phyloP scores from a whole-genome alignment of 1,284 basidiomycete genomes.

The Gomphus bonarii region DNA sequence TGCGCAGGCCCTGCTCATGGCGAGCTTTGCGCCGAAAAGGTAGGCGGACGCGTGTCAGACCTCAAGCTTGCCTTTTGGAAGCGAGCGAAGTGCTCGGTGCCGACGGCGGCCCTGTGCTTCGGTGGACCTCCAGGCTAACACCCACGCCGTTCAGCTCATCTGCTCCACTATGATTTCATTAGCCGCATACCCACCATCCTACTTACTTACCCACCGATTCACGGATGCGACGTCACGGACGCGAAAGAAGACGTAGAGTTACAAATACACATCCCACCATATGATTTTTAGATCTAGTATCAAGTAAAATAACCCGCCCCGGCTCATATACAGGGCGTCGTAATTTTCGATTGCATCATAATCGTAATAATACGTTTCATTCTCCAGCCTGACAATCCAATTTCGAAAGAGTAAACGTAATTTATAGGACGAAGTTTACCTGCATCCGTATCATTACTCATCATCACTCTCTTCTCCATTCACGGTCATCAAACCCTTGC shows the following conservation, averaged over 20 bases:
- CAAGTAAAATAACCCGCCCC: not conserved
- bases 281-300: not conserved
- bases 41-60: slow-evolving; percentile 11
- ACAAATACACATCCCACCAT: not conserved
- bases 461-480: slow-evolving; percentile 15
- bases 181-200: not conserved
- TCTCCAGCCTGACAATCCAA: not conserved
- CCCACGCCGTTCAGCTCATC: not conserved
- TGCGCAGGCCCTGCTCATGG: slow-evolving; percentile 57
- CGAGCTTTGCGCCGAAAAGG: slow-evolving; percentile 46
- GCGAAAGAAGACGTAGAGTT: not conserved
- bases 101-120: not conserved
- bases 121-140: not conserved
- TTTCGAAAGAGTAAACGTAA: not conserved
- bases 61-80: not conserved
- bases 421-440: not conserved
- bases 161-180: not conserved
- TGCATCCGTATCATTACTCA: not conserved
- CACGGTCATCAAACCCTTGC: slow-evolving; percentile 37
- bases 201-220: too few species aligned
- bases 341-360: not conserved
- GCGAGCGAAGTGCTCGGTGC: not conserved
- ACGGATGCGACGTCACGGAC: not conserved
- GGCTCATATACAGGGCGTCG: not conserved
- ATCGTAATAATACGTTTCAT: not conserved